phyloP scores from a whole-genome alignment of 2,329 filamentous ascomycete genomes.

The Colletotrichum coccodes region DNA sequence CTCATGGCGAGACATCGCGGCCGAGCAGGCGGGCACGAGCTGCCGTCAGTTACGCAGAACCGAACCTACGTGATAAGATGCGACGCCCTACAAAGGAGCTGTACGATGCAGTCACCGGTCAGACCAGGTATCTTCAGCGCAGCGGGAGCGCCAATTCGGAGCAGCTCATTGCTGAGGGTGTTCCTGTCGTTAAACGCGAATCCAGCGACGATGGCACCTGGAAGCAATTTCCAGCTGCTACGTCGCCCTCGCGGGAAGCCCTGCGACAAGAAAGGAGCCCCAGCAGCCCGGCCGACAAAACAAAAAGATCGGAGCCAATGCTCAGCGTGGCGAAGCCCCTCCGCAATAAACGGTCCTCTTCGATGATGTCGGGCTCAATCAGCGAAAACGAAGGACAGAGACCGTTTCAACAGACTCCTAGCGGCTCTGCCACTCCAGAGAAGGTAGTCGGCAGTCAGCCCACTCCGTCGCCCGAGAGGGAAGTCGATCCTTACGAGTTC shows the following conservation, averaged over 20 bases:
- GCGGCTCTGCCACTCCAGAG: not conserved
- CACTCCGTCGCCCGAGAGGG: not conserved
- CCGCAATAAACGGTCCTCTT: conserved; percentile 52
- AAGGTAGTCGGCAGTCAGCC: not conserved
- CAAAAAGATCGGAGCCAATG: conserved; percentile 39
- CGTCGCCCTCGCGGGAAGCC: not conserved
- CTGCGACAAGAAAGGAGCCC: conserved; percentile 33
- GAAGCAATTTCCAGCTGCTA: conserved; percentile 40
- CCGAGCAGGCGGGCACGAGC: conserved; percentile 74
- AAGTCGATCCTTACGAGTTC: conserved; percentile 66
- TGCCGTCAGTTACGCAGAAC: conserved; percentile 83
- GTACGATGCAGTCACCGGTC: conserved; percentile 77
- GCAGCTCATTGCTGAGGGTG: conserved; percentile 47
- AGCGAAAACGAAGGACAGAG: conserved; percentile 22
- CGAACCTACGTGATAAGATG: conserved; percentile 86
- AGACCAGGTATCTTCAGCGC: conserved; percentile 58
- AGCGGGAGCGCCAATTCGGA: conserved; percentile 46
- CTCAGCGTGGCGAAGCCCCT: conserved; percentile 49
- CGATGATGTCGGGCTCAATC: conserved; percentile 33
- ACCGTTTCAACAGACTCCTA: not conserved
- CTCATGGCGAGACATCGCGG: conserved; percentile 66
- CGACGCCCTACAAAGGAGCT: conserved; percentile 81
- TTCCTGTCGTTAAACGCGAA: conserved; percentile 45
- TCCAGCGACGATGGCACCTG: conserved; percentile 42
- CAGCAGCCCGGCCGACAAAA: conserved; percentile 56